These are phyloP conservation scores for Eutypella sp. DNA, from an alignment of 2,329 filamentous ascomycete species.

Conservation along the genomic window DNA sequence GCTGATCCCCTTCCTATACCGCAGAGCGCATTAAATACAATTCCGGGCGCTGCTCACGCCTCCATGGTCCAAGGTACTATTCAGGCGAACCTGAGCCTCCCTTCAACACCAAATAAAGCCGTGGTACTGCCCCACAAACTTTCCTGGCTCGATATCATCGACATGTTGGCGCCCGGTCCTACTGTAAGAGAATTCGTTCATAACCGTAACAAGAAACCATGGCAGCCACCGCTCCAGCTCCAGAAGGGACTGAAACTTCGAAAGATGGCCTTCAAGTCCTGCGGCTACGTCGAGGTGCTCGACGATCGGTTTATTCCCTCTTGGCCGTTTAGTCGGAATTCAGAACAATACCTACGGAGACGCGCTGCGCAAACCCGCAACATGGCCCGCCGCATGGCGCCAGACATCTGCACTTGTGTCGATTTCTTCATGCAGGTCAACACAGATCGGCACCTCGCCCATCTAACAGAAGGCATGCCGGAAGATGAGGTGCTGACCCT, in stretches of 20 bases:
- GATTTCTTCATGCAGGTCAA: conserved; percentile 30
- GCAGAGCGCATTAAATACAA: neutral
- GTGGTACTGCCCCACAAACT: conserved; percentile 13
- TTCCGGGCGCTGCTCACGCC: neutral
- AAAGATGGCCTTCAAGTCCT: conserved; percentile 51
- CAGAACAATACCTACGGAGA: too few relatives aligned
- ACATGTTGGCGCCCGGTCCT: conserved; percentile 35
- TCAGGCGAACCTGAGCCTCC: too few relatives aligned
- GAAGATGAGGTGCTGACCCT: conserved; percentile 26
- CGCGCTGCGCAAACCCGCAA: conserved; percentile 1
- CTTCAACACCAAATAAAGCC: neutral
- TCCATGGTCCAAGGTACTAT: too few relatives aligned
- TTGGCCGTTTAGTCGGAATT: conserved; percentile 12
- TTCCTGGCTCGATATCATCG: conserved; percentile 38
- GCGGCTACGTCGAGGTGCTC: conserved; percentile 51
- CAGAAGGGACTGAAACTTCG: conserved; percentile 21
- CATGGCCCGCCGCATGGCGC: too few relatives aligned
- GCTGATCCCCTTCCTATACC: too few relatives aligned
- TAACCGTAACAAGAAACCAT: neutral
- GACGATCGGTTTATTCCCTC: conserved; percentile 23
- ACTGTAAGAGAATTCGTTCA: conserved; percentile 24
- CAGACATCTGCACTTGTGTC: neutral
- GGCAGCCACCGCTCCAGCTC: neutral
- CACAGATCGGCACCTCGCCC: conserved; percentile 31
- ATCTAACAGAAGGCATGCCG: conserved; percentile 26